phyloP scores from a whole-genome alignment of 1,284 basidiomycete species.

The Puccinia coronata region DNA sequence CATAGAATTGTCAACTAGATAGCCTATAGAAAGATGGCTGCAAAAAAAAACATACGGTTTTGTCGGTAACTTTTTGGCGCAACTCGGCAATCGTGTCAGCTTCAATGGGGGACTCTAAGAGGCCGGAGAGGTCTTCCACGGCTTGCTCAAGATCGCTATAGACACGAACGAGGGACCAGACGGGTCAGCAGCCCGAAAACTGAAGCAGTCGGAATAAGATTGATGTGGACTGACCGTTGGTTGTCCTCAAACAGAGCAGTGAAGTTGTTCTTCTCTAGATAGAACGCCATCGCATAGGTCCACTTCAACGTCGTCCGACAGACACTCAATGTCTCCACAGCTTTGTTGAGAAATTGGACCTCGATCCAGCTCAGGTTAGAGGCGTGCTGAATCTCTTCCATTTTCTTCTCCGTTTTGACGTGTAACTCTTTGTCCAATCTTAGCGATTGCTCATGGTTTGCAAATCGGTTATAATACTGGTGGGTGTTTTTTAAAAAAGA shows the following conservation, averaged over 20 bases:
- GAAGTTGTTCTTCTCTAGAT: slow-evolving; percentile 79
- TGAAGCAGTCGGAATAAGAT: background rate
- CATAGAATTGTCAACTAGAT: too few species aligned
- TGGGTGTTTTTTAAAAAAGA: too few species aligned
- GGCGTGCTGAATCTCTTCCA: slow-evolving; percentile 97
- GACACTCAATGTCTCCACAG: slow-evolving; percentile 75
- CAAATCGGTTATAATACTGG: slow-evolving; percentile 96
- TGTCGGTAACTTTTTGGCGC: slow-evolving; percentile 89
- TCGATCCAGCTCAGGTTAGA: slow-evolving; percentile 95
- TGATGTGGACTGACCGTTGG: slow-evolving; percentile 68
- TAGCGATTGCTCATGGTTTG: slow-evolving; percentile 97
- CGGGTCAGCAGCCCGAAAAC: background rate
- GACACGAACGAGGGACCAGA: background rate
- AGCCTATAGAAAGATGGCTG: too few species aligned
- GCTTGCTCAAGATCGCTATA: slow-evolving; percentile 87
- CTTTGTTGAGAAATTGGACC: slow-evolving; percentile 97
- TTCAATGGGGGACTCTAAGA: slow-evolving; percentile 87
- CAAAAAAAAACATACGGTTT: slow-evolving; percentile 69
- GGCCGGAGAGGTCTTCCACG: slow-evolving; percentile 88
- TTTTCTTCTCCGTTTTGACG: slow-evolving; percentile 96
- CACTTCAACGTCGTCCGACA: slow-evolving; percentile 96
- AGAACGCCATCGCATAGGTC: slow-evolving; percentile 99
- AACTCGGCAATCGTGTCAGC: slow-evolving; percentile 76
- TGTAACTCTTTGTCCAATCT: slow-evolving; percentile 91
- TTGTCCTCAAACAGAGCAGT: slow-evolving; percentile 98